These are phyloP conservation scores for Lachnellula subtilissima DNA, from an alignment of 2,329 filamentous ascomycete genomes.

Conservation along the genomic window DNA sequence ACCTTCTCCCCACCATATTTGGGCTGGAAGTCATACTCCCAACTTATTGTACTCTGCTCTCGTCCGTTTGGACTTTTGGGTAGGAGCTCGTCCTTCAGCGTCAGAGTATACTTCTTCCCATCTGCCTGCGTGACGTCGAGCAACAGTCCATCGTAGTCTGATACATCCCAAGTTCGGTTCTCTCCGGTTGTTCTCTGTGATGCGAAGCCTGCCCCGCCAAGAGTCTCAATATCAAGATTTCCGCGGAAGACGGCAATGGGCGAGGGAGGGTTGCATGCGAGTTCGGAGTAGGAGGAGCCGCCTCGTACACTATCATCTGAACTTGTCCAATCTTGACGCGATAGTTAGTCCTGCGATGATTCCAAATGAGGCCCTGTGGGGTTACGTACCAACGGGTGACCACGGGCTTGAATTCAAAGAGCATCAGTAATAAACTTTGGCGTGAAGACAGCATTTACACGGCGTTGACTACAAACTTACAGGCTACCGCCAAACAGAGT, in stretches of 20 bases:
- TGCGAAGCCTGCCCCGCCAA: conserved; percentile 79
- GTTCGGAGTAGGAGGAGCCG: conserved; percentile 56
- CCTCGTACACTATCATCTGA: conserved; percentile 76
- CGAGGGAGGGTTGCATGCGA: conserved; percentile 34
- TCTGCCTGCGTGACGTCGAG: conserved; percentile 51
- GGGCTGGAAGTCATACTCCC: conserved; percentile 64
- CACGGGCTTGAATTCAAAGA: conserved; percentile 45
- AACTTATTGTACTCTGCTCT: conserved; percentile 68
- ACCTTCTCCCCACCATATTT: conserved; percentile 37
- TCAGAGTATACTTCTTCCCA: conserved; percentile 67
- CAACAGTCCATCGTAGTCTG: conserved; percentile 55
- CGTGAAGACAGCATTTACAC: not conserved
- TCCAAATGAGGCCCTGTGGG: not conserved
- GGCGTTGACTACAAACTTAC: not conserved
- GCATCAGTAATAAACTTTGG: not conserved
- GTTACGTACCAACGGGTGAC: conserved; percentile 34
- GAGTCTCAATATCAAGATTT: conserved; percentile 64
- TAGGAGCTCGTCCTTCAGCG: conserved; percentile 65
- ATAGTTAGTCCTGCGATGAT: not conserved
- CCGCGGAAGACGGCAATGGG: conserved; percentile 55
- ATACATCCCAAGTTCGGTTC: conserved; percentile 58
- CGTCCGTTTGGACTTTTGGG: conserved; percentile 55
- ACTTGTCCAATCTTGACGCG: conserved; percentile 53
- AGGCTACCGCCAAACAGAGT: conserved; percentile 22
- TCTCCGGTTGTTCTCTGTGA: conserved; percentile 64